Percentiles rank a stretch among this genome's conserved stretches.
phyloP scores from a whole-genome alignment of 345 rosid species.

The Murraya koenigii region DNA sequence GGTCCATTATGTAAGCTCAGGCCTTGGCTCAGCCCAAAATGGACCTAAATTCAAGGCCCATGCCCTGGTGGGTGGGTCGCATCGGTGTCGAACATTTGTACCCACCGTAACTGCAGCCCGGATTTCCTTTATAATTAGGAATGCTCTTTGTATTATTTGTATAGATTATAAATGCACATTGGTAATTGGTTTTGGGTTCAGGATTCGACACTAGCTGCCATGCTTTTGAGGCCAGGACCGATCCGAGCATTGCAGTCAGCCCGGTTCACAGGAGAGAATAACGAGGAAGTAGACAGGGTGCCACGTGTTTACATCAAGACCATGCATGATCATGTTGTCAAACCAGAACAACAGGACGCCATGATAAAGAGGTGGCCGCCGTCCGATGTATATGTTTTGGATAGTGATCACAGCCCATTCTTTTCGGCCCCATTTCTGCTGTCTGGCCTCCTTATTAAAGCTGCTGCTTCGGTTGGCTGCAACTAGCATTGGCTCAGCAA shows the following conservation, averaged over 20 bases:
- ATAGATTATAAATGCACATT: neutral
- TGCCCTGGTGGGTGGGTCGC: too few species aligned
- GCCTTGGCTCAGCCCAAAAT: too few species aligned
- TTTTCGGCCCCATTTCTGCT: conserved; percentile 73
- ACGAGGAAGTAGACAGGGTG: conserved; percentile 28
- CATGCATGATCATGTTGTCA: conserved; percentile 53
- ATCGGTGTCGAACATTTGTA: too few species aligned
- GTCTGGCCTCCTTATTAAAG: conserved; percentile 66
- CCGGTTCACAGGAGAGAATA: conserved; percentile 30
- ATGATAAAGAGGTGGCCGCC: conserved; percentile 84
- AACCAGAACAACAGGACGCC: conserved; percentile 71
- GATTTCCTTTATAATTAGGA: neutral
- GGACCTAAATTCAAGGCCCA: too few species aligned
- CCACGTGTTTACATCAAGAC: conserved; percentile 70
- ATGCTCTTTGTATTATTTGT: too few species aligned
- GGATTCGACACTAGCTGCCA: conserved; percentile 71
- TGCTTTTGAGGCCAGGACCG: conserved; percentile 82
- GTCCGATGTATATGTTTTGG: conserved; percentile 45
- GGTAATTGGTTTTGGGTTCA: conserved; percentile 2
- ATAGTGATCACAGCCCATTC: conserved; percentile 81
- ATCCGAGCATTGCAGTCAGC: conserved; percentile 50
- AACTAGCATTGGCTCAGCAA: neutral
- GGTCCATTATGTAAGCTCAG: too few species aligned
- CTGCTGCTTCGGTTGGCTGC: conserved; percentile 38
- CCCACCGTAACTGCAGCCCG: too few species aligned